These are phyloP conservation scores for Trichosporon inkin DNA, from an alignment of 1,284 basidiomycete genomes.

Conservation along the genomic window DNA sequence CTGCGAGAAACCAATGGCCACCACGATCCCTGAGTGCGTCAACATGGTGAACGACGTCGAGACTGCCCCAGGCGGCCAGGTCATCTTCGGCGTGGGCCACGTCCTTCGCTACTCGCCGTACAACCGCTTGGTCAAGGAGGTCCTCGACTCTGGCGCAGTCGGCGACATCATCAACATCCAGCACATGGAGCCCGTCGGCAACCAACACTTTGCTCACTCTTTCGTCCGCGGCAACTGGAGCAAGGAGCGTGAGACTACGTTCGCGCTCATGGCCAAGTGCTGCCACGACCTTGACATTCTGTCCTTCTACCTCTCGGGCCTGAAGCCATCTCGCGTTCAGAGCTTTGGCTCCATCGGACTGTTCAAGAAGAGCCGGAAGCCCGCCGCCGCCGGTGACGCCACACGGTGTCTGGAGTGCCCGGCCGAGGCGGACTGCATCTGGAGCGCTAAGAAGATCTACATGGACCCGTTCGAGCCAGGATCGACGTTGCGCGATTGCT, in stretches of 20 bases:
- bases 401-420: conserved; percentile 70
- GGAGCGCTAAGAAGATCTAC: conserved; percentile 68
- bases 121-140: conserved; percentile 62
- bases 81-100: conserved; percentile 80
- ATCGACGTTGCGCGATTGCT: conserved; percentile 10
- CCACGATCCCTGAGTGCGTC: conserved; percentile 64
- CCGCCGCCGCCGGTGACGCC: conserved; percentile 61
- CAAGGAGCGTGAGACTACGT: conserved; percentile 64
- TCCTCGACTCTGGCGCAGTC: conserved; percentile 65
- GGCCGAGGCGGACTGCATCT: conserved; percentile 66
- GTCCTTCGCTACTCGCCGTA: conserved; percentile 83
- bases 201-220: conserved; percentile 61
- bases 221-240: conserved; percentile 70
- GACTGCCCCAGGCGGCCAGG: conserved; percentile 51
- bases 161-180: conserved; percentile 70
- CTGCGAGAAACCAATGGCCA: conserved; percentile 88
- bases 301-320: conserved; percentile 58
- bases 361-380: conserved; percentile 69
- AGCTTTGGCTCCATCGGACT: conserved; percentile 79
- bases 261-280: conserved; percentile 79
- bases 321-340: conserved; percentile 63
- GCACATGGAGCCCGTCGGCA: conserved; percentile 45
- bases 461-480: conserved; percentile 15
- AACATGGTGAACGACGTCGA: conserved; percentile 67
- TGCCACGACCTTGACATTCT: conserved; percentile 84